These are phyloP conservation scores for Globisporangium nodosum DNA, from an alignment of 352 stramenopile genomes.

Conservation along the genomic window DNA sequence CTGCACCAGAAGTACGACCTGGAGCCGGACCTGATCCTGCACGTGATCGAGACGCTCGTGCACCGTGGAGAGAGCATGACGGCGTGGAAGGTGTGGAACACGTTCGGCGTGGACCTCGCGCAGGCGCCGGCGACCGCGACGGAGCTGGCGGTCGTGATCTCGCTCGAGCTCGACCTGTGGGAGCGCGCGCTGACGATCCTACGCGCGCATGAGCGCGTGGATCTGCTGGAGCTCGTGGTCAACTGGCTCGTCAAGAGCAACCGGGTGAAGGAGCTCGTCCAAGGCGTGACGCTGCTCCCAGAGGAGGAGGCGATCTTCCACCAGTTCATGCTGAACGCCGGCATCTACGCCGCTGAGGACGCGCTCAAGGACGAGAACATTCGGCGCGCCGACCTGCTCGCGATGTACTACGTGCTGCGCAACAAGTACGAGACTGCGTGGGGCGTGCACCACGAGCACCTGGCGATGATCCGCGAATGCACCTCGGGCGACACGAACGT, in stretches of 20 bases:
- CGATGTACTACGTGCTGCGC: slow-evolving; percentile 82
- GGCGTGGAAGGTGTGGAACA: slow-evolving; percentile 84
- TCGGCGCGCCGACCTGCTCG: slow-evolving; percentile 67
- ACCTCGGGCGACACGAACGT: slow-evolving; percentile 61
- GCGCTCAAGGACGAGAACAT: slow-evolving; percentile 64
- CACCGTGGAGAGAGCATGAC: slow-evolving; percentile 68
- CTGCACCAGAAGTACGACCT: slow-evolving; percentile 72
- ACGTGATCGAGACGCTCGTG: slow-evolving; percentile 74
- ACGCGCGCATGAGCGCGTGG: slow-evolving; percentile 43
- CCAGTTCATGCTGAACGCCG: slow-evolving; percentile 69
- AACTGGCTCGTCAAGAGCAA: slow-evolving; percentile 69
- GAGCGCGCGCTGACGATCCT: slow-evolving; percentile 62
- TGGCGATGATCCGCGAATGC: slow-evolving; percentile 60
- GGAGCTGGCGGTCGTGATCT: slow-evolving; percentile 72
- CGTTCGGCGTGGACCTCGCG: slow-evolving; percentile 58
- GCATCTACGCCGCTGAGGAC: slow-evolving; percentile 36
- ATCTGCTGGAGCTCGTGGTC: slow-evolving; percentile 61
- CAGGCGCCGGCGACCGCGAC: slow-evolving; percentile 41
- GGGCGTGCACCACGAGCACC: slow-evolving; percentile 69
- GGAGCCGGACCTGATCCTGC: slow-evolving; percentile 61
- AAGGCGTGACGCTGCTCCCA: slow-evolving; percentile 43
- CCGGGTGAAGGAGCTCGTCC: slow-evolving; percentile 69
- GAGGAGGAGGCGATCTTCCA: slow-evolving; percentile 61
- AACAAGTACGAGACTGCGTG: slow-evolving; percentile 71
- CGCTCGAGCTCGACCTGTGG: slow-evolving; percentile 70